A percentile compares a stretch with the other conserved stretches of the same genome.
These are phyloP conservation scores for Ulota crispa DNA, from an alignment of 225 moss, liverwort and hornwort genomes.

Conservation along the genomic window DNA sequence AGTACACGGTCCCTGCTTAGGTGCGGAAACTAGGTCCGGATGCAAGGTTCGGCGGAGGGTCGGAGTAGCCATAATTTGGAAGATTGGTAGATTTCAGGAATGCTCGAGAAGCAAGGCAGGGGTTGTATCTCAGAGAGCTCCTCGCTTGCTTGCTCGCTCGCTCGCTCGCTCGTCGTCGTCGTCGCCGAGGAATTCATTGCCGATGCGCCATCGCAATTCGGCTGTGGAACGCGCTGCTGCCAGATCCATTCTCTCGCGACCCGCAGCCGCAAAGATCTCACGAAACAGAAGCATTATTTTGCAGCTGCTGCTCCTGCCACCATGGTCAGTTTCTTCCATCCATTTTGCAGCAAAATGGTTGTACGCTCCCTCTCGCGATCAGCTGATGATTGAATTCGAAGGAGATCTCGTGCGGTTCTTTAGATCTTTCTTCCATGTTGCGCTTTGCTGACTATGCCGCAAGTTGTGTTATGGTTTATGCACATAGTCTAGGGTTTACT, in stretches of 20 bases:
- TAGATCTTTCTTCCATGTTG: neutral
- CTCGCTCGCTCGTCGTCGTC: neutral
- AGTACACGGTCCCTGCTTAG: neutral
- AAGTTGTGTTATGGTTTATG: neutral
- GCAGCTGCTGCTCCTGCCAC: conserved; percentile 28
- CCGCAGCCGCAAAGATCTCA: neutral
- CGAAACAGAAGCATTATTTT: neutral
- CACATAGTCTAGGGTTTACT: neutral
- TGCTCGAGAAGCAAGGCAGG: too few species aligned
- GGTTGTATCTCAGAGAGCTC: neutral
- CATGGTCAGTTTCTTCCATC: conserved; percentile 14
- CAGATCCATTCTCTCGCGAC: neutral
- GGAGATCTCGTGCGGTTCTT: neutral
- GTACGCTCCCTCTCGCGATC: neutral
- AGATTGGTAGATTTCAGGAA: conserved; percentile 3
- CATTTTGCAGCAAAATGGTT: neutral
- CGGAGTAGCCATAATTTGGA: conserved; percentile 1
- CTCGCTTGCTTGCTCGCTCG: neutral
- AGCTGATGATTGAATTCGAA: neutral
- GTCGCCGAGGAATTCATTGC: neutral
- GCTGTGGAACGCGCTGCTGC: neutral
- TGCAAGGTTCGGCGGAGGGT: neutral
- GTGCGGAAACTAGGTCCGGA: neutral
- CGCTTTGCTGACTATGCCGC: neutral
- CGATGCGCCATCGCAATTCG: neutral